These are phyloP conservation scores for Candida frijolesensis DNA, from an alignment of 1,139 yeast genomes.

Conservation along the genomic window DNA sequence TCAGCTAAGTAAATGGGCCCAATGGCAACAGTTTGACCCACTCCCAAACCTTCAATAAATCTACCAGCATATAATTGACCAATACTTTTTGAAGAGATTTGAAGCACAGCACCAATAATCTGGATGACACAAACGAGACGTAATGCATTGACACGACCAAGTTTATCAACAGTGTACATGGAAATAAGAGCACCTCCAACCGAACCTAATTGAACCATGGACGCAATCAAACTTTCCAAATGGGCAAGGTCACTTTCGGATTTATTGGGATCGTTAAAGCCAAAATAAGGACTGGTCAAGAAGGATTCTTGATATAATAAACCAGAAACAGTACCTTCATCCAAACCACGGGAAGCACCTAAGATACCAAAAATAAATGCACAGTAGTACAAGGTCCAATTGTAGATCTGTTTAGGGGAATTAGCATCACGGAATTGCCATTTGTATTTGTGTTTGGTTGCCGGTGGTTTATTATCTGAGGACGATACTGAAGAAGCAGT, in stretches of 20 bases:
- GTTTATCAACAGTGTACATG: constrained; percentile 42
- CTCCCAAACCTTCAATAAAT: constrained; percentile 54
- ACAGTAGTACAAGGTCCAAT: constrained; percentile 45
- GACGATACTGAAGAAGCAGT: not conserved
- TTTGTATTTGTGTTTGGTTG: constrained; percentile 8
- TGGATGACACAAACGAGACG: constrained; percentile 47
- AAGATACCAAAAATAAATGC: constrained; percentile 57
- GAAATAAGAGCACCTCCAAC: constrained; percentile 61
- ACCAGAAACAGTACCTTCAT: constrained; percentile 44
- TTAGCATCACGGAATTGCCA: constrained; percentile 24
- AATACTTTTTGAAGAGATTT: constrained; percentile 42
- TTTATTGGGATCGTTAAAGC: constrained; percentile 43
- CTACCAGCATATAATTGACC: constrained; percentile 60
- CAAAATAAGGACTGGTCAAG: constrained; percentile 36
- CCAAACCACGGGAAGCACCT: constrained; percentile 64
- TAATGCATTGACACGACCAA: constrained; percentile 57
- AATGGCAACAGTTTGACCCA: constrained; percentile 60
- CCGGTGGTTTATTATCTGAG: not conserved
- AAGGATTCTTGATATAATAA: constrained; percentile 2
- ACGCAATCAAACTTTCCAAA: constrained; percentile 54
- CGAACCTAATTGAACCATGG: constrained; percentile 66
- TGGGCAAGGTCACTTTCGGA: constrained; percentile 42
- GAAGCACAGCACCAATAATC: constrained; percentile 51
- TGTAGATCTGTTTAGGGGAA: constrained; percentile 53
- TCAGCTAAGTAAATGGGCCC: constrained; percentile 42